Evolutionary conservation across 805 yeast species (phyloP).

Genomic region (Zygosaccharomyces gambellarensis): DNA sequence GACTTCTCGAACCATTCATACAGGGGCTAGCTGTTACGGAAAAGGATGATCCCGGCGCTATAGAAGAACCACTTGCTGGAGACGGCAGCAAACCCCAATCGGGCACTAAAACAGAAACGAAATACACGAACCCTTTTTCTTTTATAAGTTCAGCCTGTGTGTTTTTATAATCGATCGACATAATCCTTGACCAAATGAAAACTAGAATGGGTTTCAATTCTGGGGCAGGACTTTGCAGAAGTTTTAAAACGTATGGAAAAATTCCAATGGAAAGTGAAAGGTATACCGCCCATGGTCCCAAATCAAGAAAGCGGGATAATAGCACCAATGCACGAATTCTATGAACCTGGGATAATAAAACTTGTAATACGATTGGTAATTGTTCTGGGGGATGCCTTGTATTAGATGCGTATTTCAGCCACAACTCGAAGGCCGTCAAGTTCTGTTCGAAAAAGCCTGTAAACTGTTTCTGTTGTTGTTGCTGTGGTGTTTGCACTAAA

Average conservation of each 20-base stretch:
- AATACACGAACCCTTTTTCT: conserved; percentile 86
- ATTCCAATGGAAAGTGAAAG: conserved; percentile 90
- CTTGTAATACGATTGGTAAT: conserved; percentile 89
- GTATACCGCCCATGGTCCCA: conserved; percentile 98
- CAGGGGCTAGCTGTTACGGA: conserved; percentile 21
- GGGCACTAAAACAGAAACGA: conserved; percentile 68
- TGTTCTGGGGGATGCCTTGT: conserved; percentile 89
- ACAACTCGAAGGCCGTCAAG: conserved; percentile 90
- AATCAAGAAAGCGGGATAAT: conserved; percentile 77
- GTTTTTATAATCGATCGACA: conserved; percentile 88
- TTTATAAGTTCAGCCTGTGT: conserved; percentile 90
- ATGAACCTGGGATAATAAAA: conserved; percentile 88
- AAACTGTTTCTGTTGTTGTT: conserved; percentile 57
- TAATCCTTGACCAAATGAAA: conserved; percentile 95
- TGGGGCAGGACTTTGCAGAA: conserved; percentile 90
- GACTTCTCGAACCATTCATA: conserved; percentile 18
- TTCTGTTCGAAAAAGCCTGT: conserved; percentile 95
- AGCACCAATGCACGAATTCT: conserved; percentile 82
- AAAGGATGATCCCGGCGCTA: conserved; percentile 19
- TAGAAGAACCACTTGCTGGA: conserved; percentile 17
- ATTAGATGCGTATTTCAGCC: conserved; percentile 88
- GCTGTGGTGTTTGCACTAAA: conserved; percentile 15
- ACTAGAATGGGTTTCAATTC: conserved; percentile 91
- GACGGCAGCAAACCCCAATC: conserved; percentile 26
- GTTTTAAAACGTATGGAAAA: conserved; percentile 86